These are phyloP conservation scores for Phytophthora pinifolia DNA, from an alignment of 352 stramenopile species.

Conservation along the genomic window DNA sequence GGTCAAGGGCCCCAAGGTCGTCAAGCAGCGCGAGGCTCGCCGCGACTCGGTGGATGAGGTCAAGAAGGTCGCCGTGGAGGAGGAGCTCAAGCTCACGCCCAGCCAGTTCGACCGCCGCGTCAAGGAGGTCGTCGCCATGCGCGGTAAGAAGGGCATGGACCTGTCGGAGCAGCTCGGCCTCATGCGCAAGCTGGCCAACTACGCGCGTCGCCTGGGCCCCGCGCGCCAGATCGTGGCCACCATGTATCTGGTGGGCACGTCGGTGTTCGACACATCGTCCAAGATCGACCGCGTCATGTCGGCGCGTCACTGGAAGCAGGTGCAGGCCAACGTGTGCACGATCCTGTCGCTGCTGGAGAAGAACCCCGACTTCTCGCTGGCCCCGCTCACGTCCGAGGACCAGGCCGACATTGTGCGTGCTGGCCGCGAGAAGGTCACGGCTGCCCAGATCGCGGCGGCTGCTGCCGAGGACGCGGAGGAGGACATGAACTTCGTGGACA, in stretches of 20 bases:
- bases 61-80: constrained; percentile 64
- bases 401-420: constrained; percentile 83
- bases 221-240: constrained; percentile 73
- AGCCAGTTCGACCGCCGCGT: constrained; percentile 83
- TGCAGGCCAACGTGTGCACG: constrained; percentile 58
- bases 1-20: constrained; percentile 39
- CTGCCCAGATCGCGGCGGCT: constrained; percentile 47
- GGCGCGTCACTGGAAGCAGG: constrained; percentile 71
- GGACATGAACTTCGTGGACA: constrained; percentile 82
- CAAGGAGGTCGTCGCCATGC: constrained; percentile 83
- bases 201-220: constrained; percentile 70
- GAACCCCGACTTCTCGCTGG: constrained; percentile 79
- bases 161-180: constrained; percentile 65
- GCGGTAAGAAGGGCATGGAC: constrained; percentile 84
- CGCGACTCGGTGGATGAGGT: constrained; percentile 44
- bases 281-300: constrained; percentile 90
- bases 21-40: constrained; percentile 53
- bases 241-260: constrained; percentile 83
- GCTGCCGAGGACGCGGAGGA: constrained; percentile 80
- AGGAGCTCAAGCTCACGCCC: constrained; percentile 79
- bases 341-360: constrained; percentile 82
- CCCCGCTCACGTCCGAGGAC: constrained; percentile 76
- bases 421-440: constrained; percentile 69
- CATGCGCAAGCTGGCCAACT: constrained; percentile 81
- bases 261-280: constrained; percentile 79